These are phyloP conservation scores for Mycena crocata DNA, from an alignment of 768 basidiomycete genomes.

Conservation along the genomic window DNA sequence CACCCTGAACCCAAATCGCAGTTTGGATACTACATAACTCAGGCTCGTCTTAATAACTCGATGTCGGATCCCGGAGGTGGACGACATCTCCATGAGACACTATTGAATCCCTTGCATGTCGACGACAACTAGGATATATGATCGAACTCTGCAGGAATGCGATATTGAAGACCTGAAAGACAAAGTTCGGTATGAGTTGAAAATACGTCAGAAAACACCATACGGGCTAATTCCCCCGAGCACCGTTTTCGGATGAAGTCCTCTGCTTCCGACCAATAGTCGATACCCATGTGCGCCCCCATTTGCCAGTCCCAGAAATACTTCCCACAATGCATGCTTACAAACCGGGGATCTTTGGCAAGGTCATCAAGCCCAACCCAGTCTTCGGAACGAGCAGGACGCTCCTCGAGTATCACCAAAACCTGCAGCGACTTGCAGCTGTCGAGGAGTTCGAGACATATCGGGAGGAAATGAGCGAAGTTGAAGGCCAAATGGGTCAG, in stretches of 20 bases:
- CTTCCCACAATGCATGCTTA: neutral
- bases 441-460: neutral
- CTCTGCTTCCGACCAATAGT: constrained; percentile 16
- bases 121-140: too few relatives aligned
- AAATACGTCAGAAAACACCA: too few relatives aligned
- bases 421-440: neutral
- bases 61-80: too few relatives aligned
- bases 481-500: constrained; percentile 9
- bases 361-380: neutral
- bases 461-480: neutral
- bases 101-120: too few relatives aligned
- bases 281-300: constrained; percentile 9
- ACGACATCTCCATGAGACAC: too few relatives aligned
- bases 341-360: constrained; percentile 1
- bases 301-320: neutral
- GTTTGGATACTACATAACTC: too few relatives aligned
- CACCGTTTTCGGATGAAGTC: constrained; percentile 7
- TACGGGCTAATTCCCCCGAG: neutral
- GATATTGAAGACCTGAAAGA: too few relatives aligned
- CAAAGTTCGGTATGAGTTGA: too few relatives aligned
- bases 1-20: too few relatives aligned
- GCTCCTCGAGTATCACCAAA: neutral
- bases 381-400: neutral
- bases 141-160: too few relatives aligned
- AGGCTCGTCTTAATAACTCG: too few relatives aligned